These are phyloP conservation scores for Lactifluus rugatus DNA, from an alignment of 768 basidiomycete species.

Conservation along the genomic window DNA sequence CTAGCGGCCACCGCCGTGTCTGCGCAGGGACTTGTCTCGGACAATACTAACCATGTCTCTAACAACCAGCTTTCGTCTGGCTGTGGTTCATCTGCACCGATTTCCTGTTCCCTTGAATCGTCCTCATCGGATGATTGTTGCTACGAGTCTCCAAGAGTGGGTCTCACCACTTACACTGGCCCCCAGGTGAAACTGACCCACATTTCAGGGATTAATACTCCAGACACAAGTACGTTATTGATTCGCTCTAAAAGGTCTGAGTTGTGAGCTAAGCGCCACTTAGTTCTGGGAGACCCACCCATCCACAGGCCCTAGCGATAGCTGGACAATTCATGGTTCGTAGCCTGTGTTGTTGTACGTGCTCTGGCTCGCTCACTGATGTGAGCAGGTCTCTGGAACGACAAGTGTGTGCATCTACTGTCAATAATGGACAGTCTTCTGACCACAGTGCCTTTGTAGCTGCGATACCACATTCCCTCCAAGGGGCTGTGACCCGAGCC, in stretches of 20 bases:
- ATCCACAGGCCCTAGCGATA: conserved; percentile 49
- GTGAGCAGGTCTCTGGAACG: conserved; percentile 52
- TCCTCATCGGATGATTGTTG: conserved; percentile 42
- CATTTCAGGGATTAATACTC: conserved; percentile 44
- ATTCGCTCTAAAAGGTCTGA: background rate
- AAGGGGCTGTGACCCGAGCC: conserved; percentile 30
- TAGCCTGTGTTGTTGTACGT: background rate
- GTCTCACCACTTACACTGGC: conserved; percentile 21
- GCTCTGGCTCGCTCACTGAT: conserved; percentile 2
- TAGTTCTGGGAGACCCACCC: conserved; percentile 70
- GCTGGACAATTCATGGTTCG: conserved; percentile 70
- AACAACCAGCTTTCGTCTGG: conserved; percentile 33
- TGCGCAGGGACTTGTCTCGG: conserved; percentile 10
- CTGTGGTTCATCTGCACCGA: conserved; percentile 39
- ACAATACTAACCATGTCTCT: conserved; percentile 14
- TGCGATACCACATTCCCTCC: conserved; percentile 39
- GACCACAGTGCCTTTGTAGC: conserved; percentile 27
- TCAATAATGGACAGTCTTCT: background rate
- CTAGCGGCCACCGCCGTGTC: background rate
- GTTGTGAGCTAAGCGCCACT: background rate
- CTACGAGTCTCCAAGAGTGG: conserved; percentile 55
- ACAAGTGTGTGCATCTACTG: conserved; percentile 33
- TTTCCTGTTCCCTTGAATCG: conserved; percentile 48
- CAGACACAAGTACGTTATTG: conserved; percentile 39
- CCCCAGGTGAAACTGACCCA: background rate